Conservation (phyloP, 441 rosid genomes). For the Erodium chrysanthum region DNA sequence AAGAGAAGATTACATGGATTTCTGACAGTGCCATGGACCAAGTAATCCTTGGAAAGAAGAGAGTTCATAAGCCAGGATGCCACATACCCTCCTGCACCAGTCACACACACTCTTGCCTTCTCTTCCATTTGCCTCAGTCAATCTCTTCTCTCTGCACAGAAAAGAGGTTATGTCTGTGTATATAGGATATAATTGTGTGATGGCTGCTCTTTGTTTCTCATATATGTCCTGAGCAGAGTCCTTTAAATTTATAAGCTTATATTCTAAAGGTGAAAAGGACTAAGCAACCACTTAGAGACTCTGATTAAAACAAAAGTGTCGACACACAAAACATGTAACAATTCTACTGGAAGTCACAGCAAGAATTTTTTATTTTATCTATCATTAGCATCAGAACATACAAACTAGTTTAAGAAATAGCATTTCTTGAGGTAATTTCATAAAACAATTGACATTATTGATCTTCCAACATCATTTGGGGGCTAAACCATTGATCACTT, state of each 20-base stretch:
- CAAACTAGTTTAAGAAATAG: not conserved
- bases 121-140: not conserved
- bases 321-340: too few relatives aligned
- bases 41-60: conserved; percentile 19
- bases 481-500: not conserved
- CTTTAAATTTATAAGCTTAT: too few relatives aligned
- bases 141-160: not conserved
- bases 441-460: not conserved
- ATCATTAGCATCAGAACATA: not conserved
- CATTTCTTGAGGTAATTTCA: not conserved
- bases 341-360: too few relatives aligned
- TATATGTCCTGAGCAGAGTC: too few relatives aligned
- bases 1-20: conserved; percentile 19
- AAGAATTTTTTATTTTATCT: too few relatives aligned
- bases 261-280: not conserved
- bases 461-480: not conserved
- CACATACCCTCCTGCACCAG: conserved; percentile 26
- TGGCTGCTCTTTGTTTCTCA: not conserved
- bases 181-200: not conserved
- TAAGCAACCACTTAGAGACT: not conserved
- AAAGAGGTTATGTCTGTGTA: too few relatives aligned
- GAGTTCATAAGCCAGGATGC: conserved; percentile 25
- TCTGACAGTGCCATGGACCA: conserved; percentile 25
- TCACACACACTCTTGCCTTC: conserved; percentile 19
- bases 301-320: too few relatives aligned